Conservation (phyloP, 192 early-diverging fungal species). For the Backusella mclennaniae region DNA sequence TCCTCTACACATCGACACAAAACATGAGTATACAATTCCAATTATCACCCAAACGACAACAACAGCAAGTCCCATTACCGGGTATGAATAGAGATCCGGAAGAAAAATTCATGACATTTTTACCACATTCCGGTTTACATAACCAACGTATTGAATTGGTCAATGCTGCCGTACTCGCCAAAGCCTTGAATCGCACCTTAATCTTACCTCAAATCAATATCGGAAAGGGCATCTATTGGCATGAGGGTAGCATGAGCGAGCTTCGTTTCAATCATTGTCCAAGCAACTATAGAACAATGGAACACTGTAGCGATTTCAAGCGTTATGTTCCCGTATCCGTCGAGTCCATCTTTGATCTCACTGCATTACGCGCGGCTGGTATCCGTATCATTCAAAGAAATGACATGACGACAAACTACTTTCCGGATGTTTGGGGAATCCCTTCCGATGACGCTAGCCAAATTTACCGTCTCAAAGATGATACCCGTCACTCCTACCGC, state of each 20-base stretch:
- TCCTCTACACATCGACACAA: slow-evolving; percentile 12
- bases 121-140: slow-evolving; percentile 56
- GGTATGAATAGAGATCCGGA: background rate
- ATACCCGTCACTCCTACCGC: slow-evolving; percentile 38
- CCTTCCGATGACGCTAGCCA: slow-evolving; percentile 28
- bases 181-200: slow-evolving; percentile 47
- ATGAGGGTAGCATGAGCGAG: background rate
- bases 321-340: slow-evolving; percentile 23
- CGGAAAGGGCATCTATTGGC: slow-evolving; percentile 32
- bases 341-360: slow-evolving; percentile 28
- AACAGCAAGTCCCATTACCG: background rate
- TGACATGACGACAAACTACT: slow-evolving; percentile 35
- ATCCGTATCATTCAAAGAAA: slow-evolving; percentile 20
- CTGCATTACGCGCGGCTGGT: slow-evolving; percentile 13
- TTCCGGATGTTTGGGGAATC: slow-evolving; percentile 33
- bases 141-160: slow-evolving; percentile 53
- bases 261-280: slow-evolving; percentile 20
- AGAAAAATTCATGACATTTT: slow-evolving; percentile 43
- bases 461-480: slow-evolving; percentile 41
- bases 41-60: background rate
- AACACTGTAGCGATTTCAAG: slow-evolving; percentile 24
- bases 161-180: slow-evolving; percentile 46
- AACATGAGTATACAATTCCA: slow-evolving; percentile 5
- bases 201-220: slow-evolving; percentile 45
- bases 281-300: background rate